Percentiles rank a stretch among this genome's conserved stretches.
Conservation (phyloP, 139 green algal species). For the Prasinococcaceae sp. region DNA sequence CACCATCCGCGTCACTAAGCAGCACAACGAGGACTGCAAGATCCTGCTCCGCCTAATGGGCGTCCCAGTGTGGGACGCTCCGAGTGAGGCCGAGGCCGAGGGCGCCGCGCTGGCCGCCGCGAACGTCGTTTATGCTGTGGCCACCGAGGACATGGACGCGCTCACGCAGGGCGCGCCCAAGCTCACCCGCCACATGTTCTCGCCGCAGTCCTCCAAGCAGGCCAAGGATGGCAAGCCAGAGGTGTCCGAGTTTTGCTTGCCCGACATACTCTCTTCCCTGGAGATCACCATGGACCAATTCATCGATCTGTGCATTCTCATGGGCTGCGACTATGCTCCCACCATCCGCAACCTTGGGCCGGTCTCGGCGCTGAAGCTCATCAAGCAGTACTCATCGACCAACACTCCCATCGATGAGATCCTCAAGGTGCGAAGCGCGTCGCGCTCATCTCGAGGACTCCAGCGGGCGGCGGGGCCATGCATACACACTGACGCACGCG, state of each 20-base stretch:
- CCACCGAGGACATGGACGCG: conserved; percentile 95
- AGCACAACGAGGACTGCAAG: conserved; percentile 95
- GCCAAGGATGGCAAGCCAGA: conserved; percentile 11
- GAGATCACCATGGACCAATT: conserved; percentile 67
- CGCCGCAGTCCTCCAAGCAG: conserved; percentile 46
- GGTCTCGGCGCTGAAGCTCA: conserved; percentile 57
- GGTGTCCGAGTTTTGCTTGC: not conserved
- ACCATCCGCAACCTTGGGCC: conserved; percentile 70
- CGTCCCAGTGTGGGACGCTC: conserved; percentile 69
- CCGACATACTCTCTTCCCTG: conserved; percentile 24
- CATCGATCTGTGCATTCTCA: conserved; percentile 97
- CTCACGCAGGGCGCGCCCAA: conserved; percentile 80
- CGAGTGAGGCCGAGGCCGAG: conserved; percentile 85
- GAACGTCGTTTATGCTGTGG: conserved; percentile 64
- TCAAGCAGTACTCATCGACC: conserved; percentile 52
- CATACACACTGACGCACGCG: not conserved
- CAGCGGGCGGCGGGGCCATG: not conserved
- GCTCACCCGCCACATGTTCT: conserved; percentile 84
- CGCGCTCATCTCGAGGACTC: not conserved
- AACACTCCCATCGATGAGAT: conserved; percentile 36
- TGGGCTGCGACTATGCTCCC: conserved; percentile 86
- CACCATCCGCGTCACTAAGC: conserved; percentile 54
- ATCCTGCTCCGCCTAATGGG: conserved; percentile 83
- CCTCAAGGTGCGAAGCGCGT: conserved; percentile 1
- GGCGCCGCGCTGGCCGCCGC: conserved; percentile 44